phyloP scores from a whole-genome alignment of 306 rosid species.

The Acacia crassicarpa region DNA sequence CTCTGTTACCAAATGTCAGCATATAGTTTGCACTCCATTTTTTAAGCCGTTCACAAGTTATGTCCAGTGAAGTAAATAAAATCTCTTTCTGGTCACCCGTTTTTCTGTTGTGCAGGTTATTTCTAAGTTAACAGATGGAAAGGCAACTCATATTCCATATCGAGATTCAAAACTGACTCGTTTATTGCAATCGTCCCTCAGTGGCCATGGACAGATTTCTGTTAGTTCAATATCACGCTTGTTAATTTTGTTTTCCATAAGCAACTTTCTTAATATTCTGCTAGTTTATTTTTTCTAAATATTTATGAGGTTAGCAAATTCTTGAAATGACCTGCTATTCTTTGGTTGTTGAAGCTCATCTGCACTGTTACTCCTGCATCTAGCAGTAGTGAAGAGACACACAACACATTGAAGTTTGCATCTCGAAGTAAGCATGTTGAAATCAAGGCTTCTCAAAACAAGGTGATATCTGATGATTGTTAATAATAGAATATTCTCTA shows the following conservation, averaged over 20 bases:
- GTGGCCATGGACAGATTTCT: conserved; percentile 92
- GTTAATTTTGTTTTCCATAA: not conserved
- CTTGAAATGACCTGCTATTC: conserved; percentile 22
- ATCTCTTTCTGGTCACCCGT: not conserved
- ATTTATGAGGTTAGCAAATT: not conserved
- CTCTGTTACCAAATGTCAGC: not conserved
- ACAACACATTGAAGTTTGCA: conserved; percentile 86
- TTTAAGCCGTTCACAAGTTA: not conserved
- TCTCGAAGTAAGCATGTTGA: conserved; percentile 89
- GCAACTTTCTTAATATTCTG: conserved; percentile 8
- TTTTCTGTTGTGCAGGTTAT: conserved; percentile 60
- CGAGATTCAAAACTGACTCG: conserved; percentile 92
- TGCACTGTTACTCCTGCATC: conserved; percentile 95
- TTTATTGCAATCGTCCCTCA: conserved; percentile 82
- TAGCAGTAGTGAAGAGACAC: conserved; percentile 91
- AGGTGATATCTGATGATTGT: conserved; percentile 42
- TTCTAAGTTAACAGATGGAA: conserved; percentile 82
- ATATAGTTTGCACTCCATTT: conserved; percentile 18
- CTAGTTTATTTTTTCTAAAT: not conserved
- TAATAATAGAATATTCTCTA: not conserved
- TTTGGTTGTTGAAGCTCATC: conserved; percentile 60
- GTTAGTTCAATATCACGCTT: conserved; percentile 44
- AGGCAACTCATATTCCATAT: conserved; percentile 85
- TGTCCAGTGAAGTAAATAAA: conserved; percentile 1
- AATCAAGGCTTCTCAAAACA: conserved; percentile 83